A percentile compares a stretch with the other conserved stretches of the same genome.
Evolutionary conservation across 2,329 filamentous ascomycete genomes (phyloP).

Genomic region (Colletotrichum tamarilloi): DNA sequence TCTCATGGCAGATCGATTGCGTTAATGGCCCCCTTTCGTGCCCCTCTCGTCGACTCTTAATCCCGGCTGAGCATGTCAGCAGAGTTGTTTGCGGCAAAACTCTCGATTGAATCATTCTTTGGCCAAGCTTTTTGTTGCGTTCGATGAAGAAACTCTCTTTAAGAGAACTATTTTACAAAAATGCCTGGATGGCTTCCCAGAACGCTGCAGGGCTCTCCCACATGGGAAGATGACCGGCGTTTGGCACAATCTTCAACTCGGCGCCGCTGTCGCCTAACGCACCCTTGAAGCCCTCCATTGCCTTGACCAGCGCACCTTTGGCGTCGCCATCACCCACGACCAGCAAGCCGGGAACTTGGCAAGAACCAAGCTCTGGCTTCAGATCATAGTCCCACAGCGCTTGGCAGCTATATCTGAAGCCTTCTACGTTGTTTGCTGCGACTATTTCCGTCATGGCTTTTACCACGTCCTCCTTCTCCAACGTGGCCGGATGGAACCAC

Average conservation of each 20-base stretch:
- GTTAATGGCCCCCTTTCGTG: background rate
- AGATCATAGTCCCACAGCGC: conserved; percentile 80
- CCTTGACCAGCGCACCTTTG: conserved; percentile 76
- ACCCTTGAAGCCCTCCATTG: conserved; percentile 80
- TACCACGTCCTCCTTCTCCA: conserved; percentile 58
- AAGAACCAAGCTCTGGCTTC: conserved; percentile 63
- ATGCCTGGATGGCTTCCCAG: conserved; percentile 69
- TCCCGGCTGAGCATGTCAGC: background rate
- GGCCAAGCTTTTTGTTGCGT: background rate
- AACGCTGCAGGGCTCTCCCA: conserved; percentile 78
- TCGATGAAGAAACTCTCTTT: background rate
- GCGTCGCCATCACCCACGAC: conserved; percentile 81
- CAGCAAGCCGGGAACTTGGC: conserved; percentile 71
- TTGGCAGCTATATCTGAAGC: conserved; percentile 75
- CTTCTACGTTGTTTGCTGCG: conserved; percentile 73
- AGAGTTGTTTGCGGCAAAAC: background rate
- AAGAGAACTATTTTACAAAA: conserved; percentile 54
- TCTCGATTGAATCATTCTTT: background rate
- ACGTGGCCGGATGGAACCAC: conserved; percentile 77
- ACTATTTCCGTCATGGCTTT: conserved; percentile 76
- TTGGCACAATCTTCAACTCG: conserved; percentile 73
- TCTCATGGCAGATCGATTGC: conserved; percentile 8
- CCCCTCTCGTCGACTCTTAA: background rate
- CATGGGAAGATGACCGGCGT: conserved; percentile 87
- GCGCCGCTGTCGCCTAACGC: conserved; percentile 65